Percentiles rank a stretch among this genome's conserved stretches.
Conservation (phyloP, 1,139 yeast genomes). For the Yamadazyma trypodendri region DNA sequence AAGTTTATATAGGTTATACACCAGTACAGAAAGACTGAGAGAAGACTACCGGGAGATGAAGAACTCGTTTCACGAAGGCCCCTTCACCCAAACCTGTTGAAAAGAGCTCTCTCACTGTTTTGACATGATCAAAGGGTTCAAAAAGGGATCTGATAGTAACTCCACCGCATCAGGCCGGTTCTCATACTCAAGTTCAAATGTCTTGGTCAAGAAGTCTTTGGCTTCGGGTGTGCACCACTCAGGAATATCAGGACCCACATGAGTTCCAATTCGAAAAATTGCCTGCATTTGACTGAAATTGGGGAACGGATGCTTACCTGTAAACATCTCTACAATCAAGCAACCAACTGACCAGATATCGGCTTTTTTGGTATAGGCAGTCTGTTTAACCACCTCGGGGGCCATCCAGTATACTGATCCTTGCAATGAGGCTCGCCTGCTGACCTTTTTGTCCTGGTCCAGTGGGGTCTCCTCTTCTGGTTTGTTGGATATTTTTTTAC, state of each 20-base stretch:
- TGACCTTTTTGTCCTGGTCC: slow-evolving; percentile 25
- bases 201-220: slow-evolving; percentile 57
- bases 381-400: slow-evolving; percentile 92
- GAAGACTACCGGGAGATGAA: too few relatives aligned
- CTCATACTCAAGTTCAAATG: slow-evolving; percentile 74
- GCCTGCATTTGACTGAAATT: slow-evolving; percentile 96
- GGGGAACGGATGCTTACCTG: slow-evolving; percentile 93
- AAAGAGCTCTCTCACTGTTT: too few relatives aligned
- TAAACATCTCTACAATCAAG: slow-evolving; percentile 87
- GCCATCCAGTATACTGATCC: slow-evolving; percentile 99
- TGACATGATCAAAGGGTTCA: slow-evolving; percentile 51
- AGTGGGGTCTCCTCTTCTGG: slow-evolving; percentile 12
- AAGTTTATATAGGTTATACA: not conserved
- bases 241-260: slow-evolving; percentile 74
- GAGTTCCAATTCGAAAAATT: slow-evolving; percentile 85
- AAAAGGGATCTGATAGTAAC: slow-evolving; percentile 59
- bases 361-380: slow-evolving; percentile 83
- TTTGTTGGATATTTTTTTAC: slow-evolving; percentile 60
- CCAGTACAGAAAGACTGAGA: too few relatives aligned
- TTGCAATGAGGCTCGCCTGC: slow-evolving; percentile 79
- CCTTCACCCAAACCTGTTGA: too few relatives aligned
- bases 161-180: slow-evolving; percentile 74
- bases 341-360: slow-evolving; percentile 98
- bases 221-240: slow-evolving; percentile 73
- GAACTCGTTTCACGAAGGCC: too few relatives aligned